Percentiles rank a stretch among this genome's conserved stretches.
Conservation (phyloP, 768 basidiomycete genomes). For the Antrodiella citrinella region DNA sequence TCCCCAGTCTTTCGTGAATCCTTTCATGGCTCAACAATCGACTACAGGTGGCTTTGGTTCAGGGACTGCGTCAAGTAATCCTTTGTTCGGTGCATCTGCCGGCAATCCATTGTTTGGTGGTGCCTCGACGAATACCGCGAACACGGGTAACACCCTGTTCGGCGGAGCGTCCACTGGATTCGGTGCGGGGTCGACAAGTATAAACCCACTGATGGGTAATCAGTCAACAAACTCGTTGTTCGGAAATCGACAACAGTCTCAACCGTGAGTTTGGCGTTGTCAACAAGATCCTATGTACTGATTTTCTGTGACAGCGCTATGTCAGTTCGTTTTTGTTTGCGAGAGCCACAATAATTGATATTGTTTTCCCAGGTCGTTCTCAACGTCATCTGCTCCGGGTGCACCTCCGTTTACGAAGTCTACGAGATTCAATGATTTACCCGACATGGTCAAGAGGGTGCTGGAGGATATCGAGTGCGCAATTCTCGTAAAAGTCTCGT, state of each 20-base stretch:
- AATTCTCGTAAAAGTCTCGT: neutral
- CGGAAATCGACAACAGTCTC: constrained; percentile 10
- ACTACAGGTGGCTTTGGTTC: constrained; percentile 15
- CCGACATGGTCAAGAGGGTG: constrained; percentile 54
- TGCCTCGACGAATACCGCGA: constrained; percentile 3
- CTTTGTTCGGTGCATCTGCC: constrained; percentile 4
- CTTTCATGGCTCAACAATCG: constrained; percentile 4
- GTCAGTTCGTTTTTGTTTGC: neutral
- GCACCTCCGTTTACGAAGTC: constrained; percentile 39
- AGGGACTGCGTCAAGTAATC: constrained; percentile 4
- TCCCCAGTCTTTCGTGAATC: neutral
- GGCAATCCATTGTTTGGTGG: constrained; percentile 6
- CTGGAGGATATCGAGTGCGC: constrained; percentile 70
- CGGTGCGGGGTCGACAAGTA: constrained; percentile 1
- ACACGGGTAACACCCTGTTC: constrained; percentile 9
- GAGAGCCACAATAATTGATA: neutral
- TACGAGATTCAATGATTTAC: constrained; percentile 80
- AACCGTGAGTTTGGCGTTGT: constrained; percentile 2
- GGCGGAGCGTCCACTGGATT: constrained; percentile 5
- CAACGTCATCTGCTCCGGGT: constrained; percentile 11
- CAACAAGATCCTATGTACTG: neutral
- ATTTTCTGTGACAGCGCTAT: constrained; percentile 2
- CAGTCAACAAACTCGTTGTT: no score
- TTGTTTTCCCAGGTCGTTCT: neutral
- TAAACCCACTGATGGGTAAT: no score